Evolutionary conservation across 1,284 basidiomycete species (phyloP).

Genomic region (Rhodotorula sp.): DNA sequence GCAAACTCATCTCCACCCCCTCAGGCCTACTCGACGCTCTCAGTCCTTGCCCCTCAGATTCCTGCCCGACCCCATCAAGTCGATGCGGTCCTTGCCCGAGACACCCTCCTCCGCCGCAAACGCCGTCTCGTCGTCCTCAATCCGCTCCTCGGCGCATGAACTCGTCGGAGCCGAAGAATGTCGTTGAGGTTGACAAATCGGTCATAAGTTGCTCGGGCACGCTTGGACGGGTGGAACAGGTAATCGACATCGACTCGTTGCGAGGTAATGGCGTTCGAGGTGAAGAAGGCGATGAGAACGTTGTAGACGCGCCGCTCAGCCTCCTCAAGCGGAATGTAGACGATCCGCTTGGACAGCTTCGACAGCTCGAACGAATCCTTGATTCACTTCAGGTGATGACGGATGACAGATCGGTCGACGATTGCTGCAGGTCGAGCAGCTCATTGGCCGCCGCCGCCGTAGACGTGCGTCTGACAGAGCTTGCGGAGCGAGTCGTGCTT

Average conservation of each 20-base stretch:
- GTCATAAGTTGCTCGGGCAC: conserved; percentile 44
- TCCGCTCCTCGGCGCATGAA: not conserved
- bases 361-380: conserved; percentile 69
- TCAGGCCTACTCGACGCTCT: not conserved
- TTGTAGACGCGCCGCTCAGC: conserved; percentile 75
- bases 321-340: conserved; percentile 68
- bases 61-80: not conserved
- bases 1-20: no score
- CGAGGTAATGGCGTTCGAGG: conserved; percentile 75
- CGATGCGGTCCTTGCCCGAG: not conserved
- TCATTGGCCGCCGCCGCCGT: conserved; percentile 65
- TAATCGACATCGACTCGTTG: conserved; percentile 60
- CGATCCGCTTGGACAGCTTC: conserved; percentile 59
- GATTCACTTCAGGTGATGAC: conserved; percentile 60
- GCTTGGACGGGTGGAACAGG: conserved; percentile 48
- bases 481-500: conserved; percentile 54
- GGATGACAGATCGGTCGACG: conserved; percentile 51
- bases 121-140: not conserved
- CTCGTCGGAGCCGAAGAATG: conserved; percentile 31
- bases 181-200: conserved; percentile 28
- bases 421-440: conserved; percentile 24
- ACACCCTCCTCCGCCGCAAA: not conserved
- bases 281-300: conserved; percentile 68
- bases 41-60: not conserved
- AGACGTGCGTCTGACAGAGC: conserved; percentile 74